phyloP scores from a whole-genome alignment of 345 rosid genomes.

The Euphorbia tirucalli region DNA sequence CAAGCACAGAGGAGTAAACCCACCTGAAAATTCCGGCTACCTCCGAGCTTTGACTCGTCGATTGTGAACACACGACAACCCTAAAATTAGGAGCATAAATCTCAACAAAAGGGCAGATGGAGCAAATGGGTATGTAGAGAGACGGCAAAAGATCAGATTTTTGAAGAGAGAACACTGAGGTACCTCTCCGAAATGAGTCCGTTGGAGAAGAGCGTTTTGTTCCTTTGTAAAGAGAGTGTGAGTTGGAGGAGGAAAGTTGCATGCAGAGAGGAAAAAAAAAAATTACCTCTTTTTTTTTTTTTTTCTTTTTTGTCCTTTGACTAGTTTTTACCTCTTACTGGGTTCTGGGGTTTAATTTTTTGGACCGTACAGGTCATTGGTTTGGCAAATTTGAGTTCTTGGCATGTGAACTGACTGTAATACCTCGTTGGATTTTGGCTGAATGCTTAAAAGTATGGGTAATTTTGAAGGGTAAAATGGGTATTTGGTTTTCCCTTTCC shows the following conservation, averaged over 20 bases:
- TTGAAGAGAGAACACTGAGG: not conserved
- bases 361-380: no score
- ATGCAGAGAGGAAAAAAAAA: not conserved
- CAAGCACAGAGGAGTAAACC: not conserved
- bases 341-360: no score
- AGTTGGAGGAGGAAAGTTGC: not conserved
- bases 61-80: not conserved
- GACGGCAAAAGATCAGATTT: not conserved
- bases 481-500: no score
- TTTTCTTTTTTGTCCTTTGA: no score
- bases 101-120: not conserved
- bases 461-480: no score
- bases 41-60: slow-evolving; percentile 1
- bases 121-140: slow-evolving; percentile 3
- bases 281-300: not conserved
- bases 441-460: no score
- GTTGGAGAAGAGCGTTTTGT: not conserved
- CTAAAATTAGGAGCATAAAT: not conserved
- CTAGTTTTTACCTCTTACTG: no score
- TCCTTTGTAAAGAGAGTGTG: not conserved
- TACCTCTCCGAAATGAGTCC: not conserved
- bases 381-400: no score
- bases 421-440: no score
- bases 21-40: slow-evolving; percentile 3
- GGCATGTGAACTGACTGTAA: no score